A percentile compares a stretch with the other conserved stretches of the same genome.
These are phyloP conservation scores for Phlebopus sp. DNA, from an alignment of 1,284 basidiomycete species.

Conservation along the genomic window DNA sequence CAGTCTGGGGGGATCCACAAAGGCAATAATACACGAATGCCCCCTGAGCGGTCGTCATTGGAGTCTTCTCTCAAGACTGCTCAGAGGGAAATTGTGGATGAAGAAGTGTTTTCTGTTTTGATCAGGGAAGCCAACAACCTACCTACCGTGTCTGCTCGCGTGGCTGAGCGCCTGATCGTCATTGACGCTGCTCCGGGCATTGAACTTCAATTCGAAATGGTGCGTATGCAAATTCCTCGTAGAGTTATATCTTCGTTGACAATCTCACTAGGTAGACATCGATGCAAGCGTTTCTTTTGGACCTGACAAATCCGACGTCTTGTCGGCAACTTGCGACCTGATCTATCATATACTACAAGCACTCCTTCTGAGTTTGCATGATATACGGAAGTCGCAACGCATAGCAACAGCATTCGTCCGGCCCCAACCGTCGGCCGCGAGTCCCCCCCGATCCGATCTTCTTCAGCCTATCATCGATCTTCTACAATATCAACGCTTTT, in stretches of 20 bases:
- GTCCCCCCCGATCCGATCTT: slow-evolving; percentile 35
- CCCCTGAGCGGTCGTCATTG: slow-evolving; percentile 38
- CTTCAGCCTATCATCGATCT: slow-evolving; percentile 73
- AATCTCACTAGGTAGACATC: slow-evolving; percentile 31
- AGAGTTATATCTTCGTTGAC: slow-evolving; percentile 10
- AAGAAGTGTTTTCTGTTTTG: slow-evolving; percentile 71
- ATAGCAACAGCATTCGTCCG: slow-evolving; percentile 36
- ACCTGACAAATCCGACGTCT: slow-evolving; percentile 10
- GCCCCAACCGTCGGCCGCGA: slow-evolving; percentile 10
- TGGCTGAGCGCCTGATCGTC: slow-evolving; percentile 70
- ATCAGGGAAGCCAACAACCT: slow-evolving; percentile 69
- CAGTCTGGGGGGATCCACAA: slow-evolving; percentile 31
- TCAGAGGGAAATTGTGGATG: slow-evolving; percentile 71
- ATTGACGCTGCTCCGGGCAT: slow-evolving; percentile 69
- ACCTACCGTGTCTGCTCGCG: slow-evolving; percentile 68
- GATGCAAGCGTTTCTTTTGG: slow-evolving; percentile 16
- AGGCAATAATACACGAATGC: slow-evolving; percentile 39
- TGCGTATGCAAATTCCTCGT: slow-evolving; percentile 7
- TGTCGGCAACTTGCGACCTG: slow-evolving; percentile 59
- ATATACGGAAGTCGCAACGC: slow-evolving; percentile 47
- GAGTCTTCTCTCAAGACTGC: slow-evolving; percentile 53
- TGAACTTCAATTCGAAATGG: slow-evolving; percentile 59
- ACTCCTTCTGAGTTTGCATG: slow-evolving; percentile 64
- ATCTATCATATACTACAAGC: slow-evolving; percentile 62
- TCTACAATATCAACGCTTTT: slow-evolving; percentile 74